Base-by-base conservation (phyloP, 2,329 filamentous ascomycete species). In the Ambrosiella xylebori region DNA sequence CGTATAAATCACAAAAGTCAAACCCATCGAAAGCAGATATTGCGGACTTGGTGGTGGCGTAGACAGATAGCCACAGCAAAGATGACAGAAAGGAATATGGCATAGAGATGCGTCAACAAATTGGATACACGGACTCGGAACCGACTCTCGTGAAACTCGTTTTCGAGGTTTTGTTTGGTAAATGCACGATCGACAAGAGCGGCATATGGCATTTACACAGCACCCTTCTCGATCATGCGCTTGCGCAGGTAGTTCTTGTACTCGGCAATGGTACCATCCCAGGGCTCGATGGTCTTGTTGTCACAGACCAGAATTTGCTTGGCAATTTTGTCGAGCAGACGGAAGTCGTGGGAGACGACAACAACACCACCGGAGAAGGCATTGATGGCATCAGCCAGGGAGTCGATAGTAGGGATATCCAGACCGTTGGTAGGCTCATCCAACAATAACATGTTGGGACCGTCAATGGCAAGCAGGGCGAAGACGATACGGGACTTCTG, bases 221-320 rank as follows among this genome's bases (percentile, higher is more conserved):
- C 87, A 71, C 91, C 91, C 59, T 81, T 74, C 51, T 81, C 80
- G 68, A 95, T 75, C 93, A 98, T 98, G 88, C 97, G 97, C 84
- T 97, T 97, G 70, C 91, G 85, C 68, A 98, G 80, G 74, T 96
- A 82, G 76, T 94, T 87, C 87, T 98, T 98, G 87, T 98, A 98
- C 61, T 89, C 84, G 65, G 84, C 85, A 68, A 98, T 98, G 63
- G 74, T 76, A 66, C 91, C 91, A 63, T 91, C 84, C 93, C 93
- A 98, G 66, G 81, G 74, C 66, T 79, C 83, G 65, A 97, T 89
- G 12, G 89, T 90, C 80, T 90, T 89, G 82, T 98, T 89, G 76
- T 98, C 93, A 74, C 94, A 98, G 59, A 98, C 93, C 75, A 98
- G 83, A 73, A 98, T 98, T 72, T 98, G 88, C 80, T 98, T 98